These are phyloP conservation scores for Annulohypoxylon moriforme DNA, from an alignment of 495 filamentous ascomycete species.

Conservation along the genomic window DNA sequence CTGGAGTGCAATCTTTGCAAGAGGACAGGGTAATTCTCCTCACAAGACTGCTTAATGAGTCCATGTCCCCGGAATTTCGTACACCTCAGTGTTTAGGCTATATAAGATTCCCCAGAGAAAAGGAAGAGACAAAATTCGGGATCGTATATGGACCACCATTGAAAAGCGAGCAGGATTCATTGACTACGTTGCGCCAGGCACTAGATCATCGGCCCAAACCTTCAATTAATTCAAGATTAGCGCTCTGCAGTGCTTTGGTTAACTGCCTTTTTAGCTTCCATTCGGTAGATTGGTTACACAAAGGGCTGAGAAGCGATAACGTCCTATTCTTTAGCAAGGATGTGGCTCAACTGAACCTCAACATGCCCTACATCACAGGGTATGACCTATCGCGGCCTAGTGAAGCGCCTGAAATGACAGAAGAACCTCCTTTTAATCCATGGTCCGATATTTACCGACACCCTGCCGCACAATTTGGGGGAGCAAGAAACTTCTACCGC, in stretches of 20 bases:
- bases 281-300: slow-evolving; percentile 68
- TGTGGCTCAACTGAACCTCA: background rate
- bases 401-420: slow-evolving; percentile 63
- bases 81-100: slow-evolving; percentile 16
- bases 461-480: slow-evolving; percentile 54
- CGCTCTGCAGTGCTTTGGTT: background rate
- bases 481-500: slow-evolving; percentile 52
- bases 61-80: background rate
- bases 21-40: background rate
- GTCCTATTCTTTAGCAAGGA: slow-evolving; percentile 60
- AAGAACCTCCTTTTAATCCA: slow-evolving; percentile 57
- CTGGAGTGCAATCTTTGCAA: too few species aligned
- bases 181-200: too few species aligned
- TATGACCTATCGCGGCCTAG: slow-evolving; percentile 68
- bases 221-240: background rate
- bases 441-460: slow-evolving; percentile 64
- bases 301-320: slow-evolving; percentile 64
- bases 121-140: background rate
- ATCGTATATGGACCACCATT: slow-evolving; percentile 2
- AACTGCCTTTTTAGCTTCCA: slow-evolving; percentile 53
- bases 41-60: background rate
- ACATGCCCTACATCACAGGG: slow-evolving; percentile 60
- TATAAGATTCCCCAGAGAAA: background rate
- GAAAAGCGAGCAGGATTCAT: too few species aligned
- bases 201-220: background rate